phyloP scores from a whole-genome alignment of 2,329 filamentous ascomycete species.

The Tolypocladium paradoxum region DNA sequence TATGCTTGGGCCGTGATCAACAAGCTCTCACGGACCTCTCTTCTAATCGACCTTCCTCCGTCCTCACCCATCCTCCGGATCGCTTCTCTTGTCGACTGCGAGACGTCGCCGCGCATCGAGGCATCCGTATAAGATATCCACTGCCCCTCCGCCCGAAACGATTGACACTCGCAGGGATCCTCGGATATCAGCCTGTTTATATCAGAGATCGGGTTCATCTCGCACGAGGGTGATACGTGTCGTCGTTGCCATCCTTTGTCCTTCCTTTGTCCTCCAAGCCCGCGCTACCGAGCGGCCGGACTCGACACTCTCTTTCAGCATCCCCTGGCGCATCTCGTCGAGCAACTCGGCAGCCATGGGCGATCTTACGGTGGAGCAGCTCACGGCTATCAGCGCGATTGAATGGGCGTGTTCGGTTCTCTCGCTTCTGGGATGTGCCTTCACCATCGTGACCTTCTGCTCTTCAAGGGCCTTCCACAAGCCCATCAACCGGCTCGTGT shows the following conservation, averaged over 20 bases:
- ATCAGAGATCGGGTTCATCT: background rate
- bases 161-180: background rate
- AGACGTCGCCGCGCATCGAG: background rate
- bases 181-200: background rate
- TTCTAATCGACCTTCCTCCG: background rate
- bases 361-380: slow-evolving; percentile 20
- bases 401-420: slow-evolving; percentile 61
- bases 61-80: background rate
- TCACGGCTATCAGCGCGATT: slow-evolving; percentile 46
- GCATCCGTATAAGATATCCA: background rate
- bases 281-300: background rate
- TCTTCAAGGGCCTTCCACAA: slow-evolving; percentile 64
- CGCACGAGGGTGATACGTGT: background rate
- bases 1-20: background rate
- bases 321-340: background rate
- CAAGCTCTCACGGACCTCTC: background rate
- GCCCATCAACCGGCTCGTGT: slow-evolving; percentile 77
- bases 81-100: background rate
- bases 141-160: background rate
- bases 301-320: background rate
- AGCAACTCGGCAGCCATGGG: background rate
- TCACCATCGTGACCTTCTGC: slow-evolving; percentile 63
- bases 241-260: background rate
- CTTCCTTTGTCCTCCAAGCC: background rate
- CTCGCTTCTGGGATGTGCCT: slow-evolving; percentile 58